Conservation (phyloP, 495 filamentous ascomycete species). For the Penicillium fimorum region DNA sequence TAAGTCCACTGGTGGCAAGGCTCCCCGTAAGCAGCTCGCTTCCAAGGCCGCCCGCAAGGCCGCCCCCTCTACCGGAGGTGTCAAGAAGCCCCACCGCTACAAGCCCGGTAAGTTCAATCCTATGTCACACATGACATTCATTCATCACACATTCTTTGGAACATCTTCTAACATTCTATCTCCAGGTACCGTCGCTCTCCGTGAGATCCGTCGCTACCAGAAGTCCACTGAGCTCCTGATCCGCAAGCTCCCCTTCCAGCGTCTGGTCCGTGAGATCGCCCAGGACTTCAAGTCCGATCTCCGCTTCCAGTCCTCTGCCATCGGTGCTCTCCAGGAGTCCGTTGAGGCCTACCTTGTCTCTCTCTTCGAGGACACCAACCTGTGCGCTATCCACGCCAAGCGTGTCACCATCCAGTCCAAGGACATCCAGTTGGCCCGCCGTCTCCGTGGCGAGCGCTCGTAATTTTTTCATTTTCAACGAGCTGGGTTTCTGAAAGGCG, state of each 20-base stretch:
- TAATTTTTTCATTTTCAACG: constrained; percentile 37
- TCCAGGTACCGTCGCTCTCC: constrained; percentile 97
- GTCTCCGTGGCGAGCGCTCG: constrained; percentile 93
- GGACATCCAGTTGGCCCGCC: constrained; percentile 96
- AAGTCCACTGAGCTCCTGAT: constrained; percentile 99
- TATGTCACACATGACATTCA: constrained; percentile 4
- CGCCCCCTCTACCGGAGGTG: constrained; percentile 75
- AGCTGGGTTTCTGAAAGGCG: constrained; percentile 43
- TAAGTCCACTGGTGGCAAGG: constrained; percentile 99
- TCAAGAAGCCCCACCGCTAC: constrained; percentile 99
- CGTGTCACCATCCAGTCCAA: constrained; percentile 94
- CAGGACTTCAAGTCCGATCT: constrained; percentile 99
- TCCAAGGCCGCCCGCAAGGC: constrained; percentile 81
- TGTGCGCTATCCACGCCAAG: constrained; percentile 99
- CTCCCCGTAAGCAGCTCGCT: constrained; percentile 95
- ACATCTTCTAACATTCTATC: constrained; percentile 30
- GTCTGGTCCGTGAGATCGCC: constrained; percentile 98
- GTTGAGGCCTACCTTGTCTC: constrained; percentile 99
- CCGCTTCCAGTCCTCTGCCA: constrained; percentile 99
- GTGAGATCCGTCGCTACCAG: constrained; percentile 99
- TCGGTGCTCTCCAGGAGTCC: constrained; percentile 99
- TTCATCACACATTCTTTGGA: neutral
- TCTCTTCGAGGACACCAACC: constrained; percentile 99
- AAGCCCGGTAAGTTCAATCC: constrained; percentile 77
- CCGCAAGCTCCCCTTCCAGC: constrained; percentile 99